phyloP scores from a whole-genome alignment of 257 asterid species.

The Jaltomata sinuosa region DNA sequence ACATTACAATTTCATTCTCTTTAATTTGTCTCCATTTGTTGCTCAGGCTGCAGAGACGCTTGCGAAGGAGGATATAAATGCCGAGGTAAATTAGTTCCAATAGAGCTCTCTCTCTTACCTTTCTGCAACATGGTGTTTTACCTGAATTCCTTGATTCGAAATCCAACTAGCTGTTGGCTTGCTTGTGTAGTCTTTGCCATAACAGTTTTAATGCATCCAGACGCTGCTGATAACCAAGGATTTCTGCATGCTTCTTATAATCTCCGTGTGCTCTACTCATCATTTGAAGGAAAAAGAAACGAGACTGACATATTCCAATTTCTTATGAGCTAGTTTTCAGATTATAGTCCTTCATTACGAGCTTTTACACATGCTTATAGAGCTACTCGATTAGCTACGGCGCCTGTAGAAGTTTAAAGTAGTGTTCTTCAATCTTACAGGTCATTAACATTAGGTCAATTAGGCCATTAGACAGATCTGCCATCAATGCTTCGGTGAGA shows the following conservation, averaged over 20 bases:
- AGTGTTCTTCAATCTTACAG: constrained; percentile 12
- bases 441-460: constrained; percentile 76
- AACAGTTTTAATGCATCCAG: neutral
- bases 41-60: constrained; percentile 73
- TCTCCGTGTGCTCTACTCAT: neutral
- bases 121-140: neutral
- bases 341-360: too few species aligned
- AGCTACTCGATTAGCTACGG: too few species aligned
- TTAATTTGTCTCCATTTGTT: neutral
- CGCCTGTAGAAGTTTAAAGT: neutral
- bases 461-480: constrained; percentile 74
- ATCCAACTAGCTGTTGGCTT: neutral
- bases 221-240: neutral
- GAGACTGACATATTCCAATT: neutral
- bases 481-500: constrained; percentile 70
- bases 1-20: neutral
- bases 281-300: neutral
- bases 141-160: neutral
- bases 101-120: neutral
- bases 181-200: neutral
- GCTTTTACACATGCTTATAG: too few species aligned
- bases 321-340: neutral
- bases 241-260: neutral
- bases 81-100: constrained; percentile 42
- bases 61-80: constrained; percentile 63